These are phyloP conservation scores for Ophiostoma piceae DNA, from an alignment of 2,329 filamentous ascomycete species.

Conservation along the genomic window DNA sequence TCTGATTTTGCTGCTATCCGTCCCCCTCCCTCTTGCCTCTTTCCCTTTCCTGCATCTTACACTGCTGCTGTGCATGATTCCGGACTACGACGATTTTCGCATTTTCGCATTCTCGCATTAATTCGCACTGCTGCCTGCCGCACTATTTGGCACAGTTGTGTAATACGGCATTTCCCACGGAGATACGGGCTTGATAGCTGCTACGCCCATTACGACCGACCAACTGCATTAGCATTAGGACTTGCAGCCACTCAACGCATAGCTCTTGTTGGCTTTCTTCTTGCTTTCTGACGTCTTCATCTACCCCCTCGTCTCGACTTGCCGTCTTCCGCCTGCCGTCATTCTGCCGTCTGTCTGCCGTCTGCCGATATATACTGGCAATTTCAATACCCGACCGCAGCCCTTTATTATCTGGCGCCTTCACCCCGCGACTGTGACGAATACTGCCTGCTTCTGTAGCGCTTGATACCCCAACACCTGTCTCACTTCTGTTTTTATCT, in stretches of 20 bases:
- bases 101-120: background rate
- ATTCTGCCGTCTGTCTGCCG: background rate
- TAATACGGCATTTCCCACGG: background rate
- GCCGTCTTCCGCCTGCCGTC: background rate
- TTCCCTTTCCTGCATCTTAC: background rate
- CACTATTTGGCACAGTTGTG: background rate
- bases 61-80: background rate
- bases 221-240: background rate
- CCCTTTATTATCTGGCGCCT: background rate
- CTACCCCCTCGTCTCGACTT: background rate
- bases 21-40: background rate
- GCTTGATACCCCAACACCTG: background rate
- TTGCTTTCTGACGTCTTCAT: background rate
- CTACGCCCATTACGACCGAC: background rate
- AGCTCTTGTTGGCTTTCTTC: background rate
- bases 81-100: background rate
- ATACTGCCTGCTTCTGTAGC: background rate
- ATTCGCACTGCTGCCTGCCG: background rate
- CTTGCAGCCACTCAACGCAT: background rate
- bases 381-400: background rate
- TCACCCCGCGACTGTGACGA: background rate
- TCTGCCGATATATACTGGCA: background rate
- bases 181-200: conserved; percentile 1
- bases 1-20: background rate
- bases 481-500: background rate